Conservation (phyloP, 768 basidiomycete genomes). For the Suillus occidentalis region DNA sequence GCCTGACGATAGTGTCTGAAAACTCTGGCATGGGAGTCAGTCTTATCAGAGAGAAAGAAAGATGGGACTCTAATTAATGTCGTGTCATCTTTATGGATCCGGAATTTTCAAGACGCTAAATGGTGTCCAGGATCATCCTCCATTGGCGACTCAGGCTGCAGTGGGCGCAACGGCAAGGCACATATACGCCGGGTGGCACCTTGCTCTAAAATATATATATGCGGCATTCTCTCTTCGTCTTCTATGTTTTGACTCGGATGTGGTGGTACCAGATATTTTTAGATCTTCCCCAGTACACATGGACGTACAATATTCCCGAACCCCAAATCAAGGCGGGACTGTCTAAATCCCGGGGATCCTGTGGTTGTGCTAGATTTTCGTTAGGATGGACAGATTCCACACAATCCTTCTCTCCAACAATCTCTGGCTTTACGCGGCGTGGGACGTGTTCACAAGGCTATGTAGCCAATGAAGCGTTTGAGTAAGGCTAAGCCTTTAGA, state of each 20-base stretch:
- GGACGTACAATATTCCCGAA: too few relatives aligned
- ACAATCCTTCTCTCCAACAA: neutral
- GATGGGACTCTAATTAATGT: slow-evolving; percentile 16
- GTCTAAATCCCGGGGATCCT: too few relatives aligned
- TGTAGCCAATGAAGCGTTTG: too few relatives aligned
- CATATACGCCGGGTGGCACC: too few relatives aligned
- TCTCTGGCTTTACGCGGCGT: neutral
- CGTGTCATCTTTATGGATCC: neutral
- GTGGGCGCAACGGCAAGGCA: neutral
- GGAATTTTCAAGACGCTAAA: neutral
- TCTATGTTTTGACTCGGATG: too few relatives aligned
- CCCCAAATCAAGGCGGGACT: too few relatives aligned
- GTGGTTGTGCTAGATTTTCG: neutral
- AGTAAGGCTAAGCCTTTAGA: neutral
- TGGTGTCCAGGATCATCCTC: neutral
- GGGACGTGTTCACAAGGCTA: neutral
- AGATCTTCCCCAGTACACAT: too few relatives aligned
- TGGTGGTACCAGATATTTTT: too few relatives aligned
- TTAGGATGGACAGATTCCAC: neutral
- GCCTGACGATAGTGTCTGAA: slow-evolving; percentile 43
- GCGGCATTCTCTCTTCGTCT: neutral
- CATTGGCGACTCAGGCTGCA: neutral
- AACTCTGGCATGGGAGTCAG: slow-evolving; percentile 36
- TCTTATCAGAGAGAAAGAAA: slow-evolving; percentile 18
- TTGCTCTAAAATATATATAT: neutral